Evolutionary conservation across 805 yeast genomes (phyloP).

Genomic region (Yarrowia yakushimensis): DNA sequence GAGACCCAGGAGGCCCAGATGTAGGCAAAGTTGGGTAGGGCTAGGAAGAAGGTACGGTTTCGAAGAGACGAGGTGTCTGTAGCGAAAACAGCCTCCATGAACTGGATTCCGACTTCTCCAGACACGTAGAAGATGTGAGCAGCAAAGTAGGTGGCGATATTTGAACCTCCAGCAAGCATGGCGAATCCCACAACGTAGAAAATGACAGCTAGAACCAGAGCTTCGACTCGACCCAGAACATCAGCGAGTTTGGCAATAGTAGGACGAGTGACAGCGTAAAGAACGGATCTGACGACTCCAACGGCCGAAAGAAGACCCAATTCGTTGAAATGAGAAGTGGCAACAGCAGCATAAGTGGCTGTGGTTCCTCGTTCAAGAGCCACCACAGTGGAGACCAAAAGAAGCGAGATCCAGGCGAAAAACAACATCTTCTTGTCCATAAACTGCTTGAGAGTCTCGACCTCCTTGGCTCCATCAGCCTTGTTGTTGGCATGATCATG

Average conservation of each 20-base stretch:
- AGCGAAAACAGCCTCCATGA: conserved; percentile 38
- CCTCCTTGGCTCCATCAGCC: conserved; percentile 4
- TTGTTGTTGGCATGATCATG: neutral
- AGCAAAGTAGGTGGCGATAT: conserved; percentile 38
- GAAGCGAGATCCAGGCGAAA: conserved; percentile 16
- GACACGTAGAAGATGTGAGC: conserved; percentile 41
- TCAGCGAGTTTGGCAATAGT: conserved; percentile 45
- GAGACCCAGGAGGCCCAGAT: conserved; percentile 42
- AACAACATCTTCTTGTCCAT: neutral
- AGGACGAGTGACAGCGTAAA: conserved; percentile 42
- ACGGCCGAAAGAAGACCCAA: conserved; percentile 44
- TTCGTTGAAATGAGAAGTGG: conserved; percentile 41
- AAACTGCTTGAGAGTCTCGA: neutral
- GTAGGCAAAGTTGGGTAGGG: conserved; percentile 28
- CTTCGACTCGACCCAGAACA: conserved; percentile 42
- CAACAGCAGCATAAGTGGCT: conserved; percentile 37
- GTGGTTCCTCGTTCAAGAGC: conserved; percentile 1
- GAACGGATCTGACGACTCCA: conserved; percentile 41
- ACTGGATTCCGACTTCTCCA: conserved; percentile 41
- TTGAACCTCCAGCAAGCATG: conserved; percentile 40
- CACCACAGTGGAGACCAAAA: conserved; percentile 1
- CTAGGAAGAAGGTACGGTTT: conserved; percentile 42
- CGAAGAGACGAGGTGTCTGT: conserved; percentile 42
- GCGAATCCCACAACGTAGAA: conserved; percentile 40
- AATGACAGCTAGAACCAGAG: conserved; percentile 38